Evolutionary conservation across 2,329 filamentous ascomycete genomes (phyloP).

Genomic region (Metarhizium anisopliae): DNA sequence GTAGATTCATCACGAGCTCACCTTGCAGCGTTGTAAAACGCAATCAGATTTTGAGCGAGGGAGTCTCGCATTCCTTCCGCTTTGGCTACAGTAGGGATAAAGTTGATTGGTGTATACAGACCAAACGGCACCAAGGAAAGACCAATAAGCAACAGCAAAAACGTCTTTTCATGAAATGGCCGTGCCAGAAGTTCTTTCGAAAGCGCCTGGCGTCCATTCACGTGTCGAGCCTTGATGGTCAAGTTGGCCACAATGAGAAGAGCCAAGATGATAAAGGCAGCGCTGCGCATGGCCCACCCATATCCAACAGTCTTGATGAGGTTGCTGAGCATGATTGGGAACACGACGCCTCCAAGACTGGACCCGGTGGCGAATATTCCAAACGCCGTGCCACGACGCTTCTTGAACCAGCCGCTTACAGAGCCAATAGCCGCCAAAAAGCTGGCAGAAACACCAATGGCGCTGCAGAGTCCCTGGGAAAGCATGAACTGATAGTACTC

Average conservation of each 20-base stretch:
- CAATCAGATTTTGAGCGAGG: constrained; percentile 14
- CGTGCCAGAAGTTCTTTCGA: constrained; percentile 3
- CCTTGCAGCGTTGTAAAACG: constrained; percentile 15
- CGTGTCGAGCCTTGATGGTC: constrained; percentile 20
- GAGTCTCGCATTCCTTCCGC: constrained; percentile 9
- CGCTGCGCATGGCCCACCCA: constrained; percentile 30
- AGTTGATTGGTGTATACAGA: constrained; percentile 21
- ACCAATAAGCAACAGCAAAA: constrained; percentile 15
- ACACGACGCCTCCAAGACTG: constrained; percentile 28
- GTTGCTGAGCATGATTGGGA: constrained; percentile 29
- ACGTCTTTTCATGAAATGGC: constrained; percentile 17
- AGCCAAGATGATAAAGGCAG: constrained; percentile 27
- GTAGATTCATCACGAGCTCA: neutral
- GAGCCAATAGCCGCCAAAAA: constrained; percentile 24
- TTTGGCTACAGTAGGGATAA: constrained; percentile 12
- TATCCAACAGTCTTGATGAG: constrained; percentile 27
- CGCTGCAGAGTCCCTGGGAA: constrained; percentile 27
- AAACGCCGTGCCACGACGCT: constrained; percentile 25
- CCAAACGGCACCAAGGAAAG: constrained; percentile 21
- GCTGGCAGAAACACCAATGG: constrained; percentile 25
- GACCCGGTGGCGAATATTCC: constrained; percentile 27
- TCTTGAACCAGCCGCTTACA: constrained; percentile 25
- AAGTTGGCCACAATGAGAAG: constrained; percentile 23
- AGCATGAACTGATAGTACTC: constrained; percentile 14
- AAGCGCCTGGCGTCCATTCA: neutral